Base-by-base conservation (phyloP, 1,284 basidiomycete genomes). In the Ustilago esculenta region DNA sequence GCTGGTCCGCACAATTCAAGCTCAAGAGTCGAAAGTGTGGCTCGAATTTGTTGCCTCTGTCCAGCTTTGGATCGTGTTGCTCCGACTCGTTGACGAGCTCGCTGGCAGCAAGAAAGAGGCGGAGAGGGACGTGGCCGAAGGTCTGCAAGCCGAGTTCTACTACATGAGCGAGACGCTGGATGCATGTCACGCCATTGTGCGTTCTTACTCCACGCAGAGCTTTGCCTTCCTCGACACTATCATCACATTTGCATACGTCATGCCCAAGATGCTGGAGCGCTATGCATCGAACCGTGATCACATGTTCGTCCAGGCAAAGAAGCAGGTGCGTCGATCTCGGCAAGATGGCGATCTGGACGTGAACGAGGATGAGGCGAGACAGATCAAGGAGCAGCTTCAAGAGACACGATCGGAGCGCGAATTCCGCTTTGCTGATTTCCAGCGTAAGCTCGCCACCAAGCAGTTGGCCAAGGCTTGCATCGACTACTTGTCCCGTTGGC, bases 181-280 rank as follows among this genome's bases (percentile, higher is more conserved):
- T 6, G 66, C 74, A 2, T 71, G 71, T 27, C 60, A 73, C 33
- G 58, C 65, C 27, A 73, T 81, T 18, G 56, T 72, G 27, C 72
- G 70, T 9, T 56, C 67, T 42, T 82, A 79, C 58, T 72, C 54
- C 20, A 44, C 58, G 20, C 79, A 81, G 54, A 81, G 78, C 45
- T 77, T 82, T 36, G 71, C 71, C 23, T 78, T 70, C 44, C 68
- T 82, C 30, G 72, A 76, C 24, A 63, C 73, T 3, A 53, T 81
- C 45, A 52, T 81, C 39, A 66, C 64, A 32, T 80, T 82, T 42
- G 68, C 73, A 0, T 65, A 75, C 44, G 63, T 69, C 44, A 72
- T 81, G 68, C 77, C 79, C 40, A 72, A 68, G 50, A 74, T 76
- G 61, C 70, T 82, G 11, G 79, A 81, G 51, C 69, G 75, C 18